Base-by-base conservation (phyloP, 2,329 filamentous ascomycete species). In the Neopestalotiopsis sp. region DNA sequence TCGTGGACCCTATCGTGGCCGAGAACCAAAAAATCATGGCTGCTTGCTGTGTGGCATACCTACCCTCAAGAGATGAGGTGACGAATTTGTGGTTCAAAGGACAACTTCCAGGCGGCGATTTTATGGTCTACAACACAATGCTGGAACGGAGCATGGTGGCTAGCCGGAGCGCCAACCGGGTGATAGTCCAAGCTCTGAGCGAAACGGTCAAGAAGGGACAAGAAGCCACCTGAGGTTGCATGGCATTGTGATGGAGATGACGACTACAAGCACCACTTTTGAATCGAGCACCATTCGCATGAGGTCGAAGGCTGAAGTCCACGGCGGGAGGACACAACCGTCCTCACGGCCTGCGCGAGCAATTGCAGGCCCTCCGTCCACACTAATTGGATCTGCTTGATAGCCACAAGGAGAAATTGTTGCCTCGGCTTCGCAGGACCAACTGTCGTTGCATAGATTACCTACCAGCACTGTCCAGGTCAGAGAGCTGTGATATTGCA, bases 41-140 rank as follows among this genome's bases (percentile, higher is more conserved):
- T 12, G 94, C 93, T 62, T 97, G 94, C 81, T 94, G 96, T 71
- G 92, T 99, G 49, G 96, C 92, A 12, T 98, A 98, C 80, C 86
- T 98, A 73, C 92, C 94, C 65, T 88, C 86, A 28, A 87, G 95
- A 71, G 95, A 98, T 74, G 96, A 99, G 80, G 90, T 98, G 65
- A 98, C 95, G 9, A 95, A 97, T 77, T 81, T 98, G 20, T 99
- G 96, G 96, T 89, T 97, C 76, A 98, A 95, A 82, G 95, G 96
- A 5, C 82, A 84, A 69, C 71, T 88, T 9, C 82, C 86, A 2
- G 79, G 82, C 3, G 81, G 83, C 70, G 81, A 83, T 63, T 76
- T 79, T 59, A 74, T 77, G 49, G 68, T 82, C 38, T 84, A 84
- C 72, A 79, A 81, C 62, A 77, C 78, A 52, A 73, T 85, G 72